Conservation (phyloP, 139 green algal species). For the Closterium sp. region DNA sequence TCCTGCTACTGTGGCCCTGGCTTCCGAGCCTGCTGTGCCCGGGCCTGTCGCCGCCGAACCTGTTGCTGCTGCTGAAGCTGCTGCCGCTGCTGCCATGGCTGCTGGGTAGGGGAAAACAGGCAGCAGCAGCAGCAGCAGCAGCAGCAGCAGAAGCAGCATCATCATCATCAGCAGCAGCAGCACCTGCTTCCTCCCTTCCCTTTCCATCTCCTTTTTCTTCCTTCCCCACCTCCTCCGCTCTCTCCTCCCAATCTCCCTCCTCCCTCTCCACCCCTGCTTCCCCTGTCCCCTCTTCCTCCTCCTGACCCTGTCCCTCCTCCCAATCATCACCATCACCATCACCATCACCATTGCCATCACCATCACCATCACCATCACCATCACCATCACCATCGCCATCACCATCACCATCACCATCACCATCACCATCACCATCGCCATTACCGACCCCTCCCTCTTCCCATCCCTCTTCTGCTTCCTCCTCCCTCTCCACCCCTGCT, state of each 20-base stretch:
- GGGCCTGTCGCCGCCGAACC: not conserved
- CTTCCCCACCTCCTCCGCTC: not conserved
- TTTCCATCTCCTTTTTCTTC: not conserved
- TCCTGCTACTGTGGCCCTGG: not conserved
- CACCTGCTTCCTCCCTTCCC: not conserved
- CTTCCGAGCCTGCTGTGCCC: not conserved
- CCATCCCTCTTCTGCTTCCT: not conserved
- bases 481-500: not conserved
- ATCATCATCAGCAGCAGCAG: not conserved
- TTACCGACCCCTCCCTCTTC: not conserved
- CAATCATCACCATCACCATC: too few species aligned
- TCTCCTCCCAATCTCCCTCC: too few species aligned
- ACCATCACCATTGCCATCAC: too few species aligned
- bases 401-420: not conserved
- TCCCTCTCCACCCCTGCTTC: not conserved
- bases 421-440: not conserved
- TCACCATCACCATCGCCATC: not conserved
- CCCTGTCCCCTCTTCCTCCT: not conserved
- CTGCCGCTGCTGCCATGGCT: not conserved
- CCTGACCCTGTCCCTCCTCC: not conserved
- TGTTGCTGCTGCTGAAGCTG: not conserved
- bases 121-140: not conserved
- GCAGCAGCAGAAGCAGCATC: not conserved
- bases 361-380: too few species aligned
- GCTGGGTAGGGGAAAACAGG: not conserved